Conservation (phyloP, 225 moss, liverwort and hornwort genomes). For the Neckera pumila region DNA sequence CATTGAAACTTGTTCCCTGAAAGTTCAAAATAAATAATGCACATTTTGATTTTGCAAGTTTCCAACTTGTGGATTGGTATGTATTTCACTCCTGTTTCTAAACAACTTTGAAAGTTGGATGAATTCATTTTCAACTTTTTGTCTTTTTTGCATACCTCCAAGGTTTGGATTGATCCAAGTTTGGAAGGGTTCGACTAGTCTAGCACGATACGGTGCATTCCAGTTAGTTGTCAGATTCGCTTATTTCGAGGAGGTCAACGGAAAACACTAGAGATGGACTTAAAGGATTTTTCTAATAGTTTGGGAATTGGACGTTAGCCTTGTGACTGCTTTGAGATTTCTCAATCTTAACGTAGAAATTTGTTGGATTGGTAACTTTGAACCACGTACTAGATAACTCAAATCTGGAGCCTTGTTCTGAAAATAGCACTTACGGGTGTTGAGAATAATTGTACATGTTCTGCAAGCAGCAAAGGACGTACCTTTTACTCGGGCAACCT, state of each 20-base stretch:
- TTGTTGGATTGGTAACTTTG: not conserved
- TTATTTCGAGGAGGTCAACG: not conserved
- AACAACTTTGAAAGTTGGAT: not conserved
- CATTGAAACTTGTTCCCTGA: not conserved
- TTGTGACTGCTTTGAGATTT: not conserved
- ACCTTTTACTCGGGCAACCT: not conserved
- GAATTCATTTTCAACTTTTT: not conserved
- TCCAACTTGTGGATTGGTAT: not conserved
- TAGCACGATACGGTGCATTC: not conserved
- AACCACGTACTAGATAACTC: not conserved
- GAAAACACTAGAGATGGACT: not conserved
- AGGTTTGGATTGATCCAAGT: not conserved
- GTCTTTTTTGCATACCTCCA: not conserved
- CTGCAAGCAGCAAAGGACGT: not conserved
- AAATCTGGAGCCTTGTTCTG: not conserved
- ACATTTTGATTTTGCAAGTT: not conserved
- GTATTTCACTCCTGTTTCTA: not conserved
- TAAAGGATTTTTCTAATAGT: not conserved
- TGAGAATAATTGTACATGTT: not conserved
- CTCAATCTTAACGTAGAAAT: not conserved
- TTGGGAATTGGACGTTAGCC: not conserved
- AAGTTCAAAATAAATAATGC: not conserved
- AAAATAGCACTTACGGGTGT: not conserved
- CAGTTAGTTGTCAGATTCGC: not conserved
- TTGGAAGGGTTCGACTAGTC: not conserved